Conservation (phyloP, 495 filamentous ascomycete species). For the Aspergillus steynii region DNA sequence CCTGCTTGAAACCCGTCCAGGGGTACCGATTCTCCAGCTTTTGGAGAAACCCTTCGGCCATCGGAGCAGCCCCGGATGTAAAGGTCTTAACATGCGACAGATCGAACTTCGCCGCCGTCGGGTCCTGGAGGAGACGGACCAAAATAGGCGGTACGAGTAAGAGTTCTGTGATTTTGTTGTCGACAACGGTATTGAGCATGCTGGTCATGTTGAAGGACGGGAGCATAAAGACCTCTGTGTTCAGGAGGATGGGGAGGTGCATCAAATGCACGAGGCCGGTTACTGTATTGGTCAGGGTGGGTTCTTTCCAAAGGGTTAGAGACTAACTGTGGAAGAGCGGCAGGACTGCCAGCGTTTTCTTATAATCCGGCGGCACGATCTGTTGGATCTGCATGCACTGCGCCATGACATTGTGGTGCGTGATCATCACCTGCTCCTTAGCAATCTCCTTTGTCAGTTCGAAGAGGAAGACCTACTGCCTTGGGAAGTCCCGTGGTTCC, state of each 20-base stretch:
- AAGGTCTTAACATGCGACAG: slow-evolving; percentile 53
- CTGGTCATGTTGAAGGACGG: slow-evolving; percentile 55
- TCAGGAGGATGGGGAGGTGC: slow-evolving; percentile 58
- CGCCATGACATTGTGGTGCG: slow-evolving; percentile 63
- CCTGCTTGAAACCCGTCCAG: slow-evolving; percentile 63
- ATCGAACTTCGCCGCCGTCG: slow-evolving; percentile 62
- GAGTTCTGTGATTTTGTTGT: slow-evolving; percentile 57
- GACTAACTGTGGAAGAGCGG: slow-evolving; percentile 52
- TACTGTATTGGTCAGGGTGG: slow-evolving; percentile 27
- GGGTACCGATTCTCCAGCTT: slow-evolving; percentile 58
- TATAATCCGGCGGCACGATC: slow-evolving; percentile 46
- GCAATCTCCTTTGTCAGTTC: slow-evolving; percentile 45
- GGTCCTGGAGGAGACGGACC: slow-evolving; percentile 65
- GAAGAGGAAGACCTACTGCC: slow-evolving; percentile 22
- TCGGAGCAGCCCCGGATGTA: slow-evolving; percentile 62
- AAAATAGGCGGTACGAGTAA: slow-evolving; percentile 70
- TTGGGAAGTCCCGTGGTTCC: slow-evolving; percentile 34
- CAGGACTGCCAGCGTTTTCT: slow-evolving; percentile 52
- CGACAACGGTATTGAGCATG: slow-evolving; percentile 54
- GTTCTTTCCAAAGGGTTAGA: slow-evolving; percentile 2
- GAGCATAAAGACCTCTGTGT: slow-evolving; percentile 60
- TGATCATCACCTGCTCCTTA: slow-evolving; percentile 52
- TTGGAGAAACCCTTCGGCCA: slow-evolving; percentile 62
- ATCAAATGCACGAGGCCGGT: slow-evolving; percentile 61
- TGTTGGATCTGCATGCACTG: slow-evolving; percentile 58